These are phyloP conservation scores for Fusarium tjaetaba DNA, from an alignment of 2,329 filamentous ascomycete species.

Conservation along the genomic window DNA sequence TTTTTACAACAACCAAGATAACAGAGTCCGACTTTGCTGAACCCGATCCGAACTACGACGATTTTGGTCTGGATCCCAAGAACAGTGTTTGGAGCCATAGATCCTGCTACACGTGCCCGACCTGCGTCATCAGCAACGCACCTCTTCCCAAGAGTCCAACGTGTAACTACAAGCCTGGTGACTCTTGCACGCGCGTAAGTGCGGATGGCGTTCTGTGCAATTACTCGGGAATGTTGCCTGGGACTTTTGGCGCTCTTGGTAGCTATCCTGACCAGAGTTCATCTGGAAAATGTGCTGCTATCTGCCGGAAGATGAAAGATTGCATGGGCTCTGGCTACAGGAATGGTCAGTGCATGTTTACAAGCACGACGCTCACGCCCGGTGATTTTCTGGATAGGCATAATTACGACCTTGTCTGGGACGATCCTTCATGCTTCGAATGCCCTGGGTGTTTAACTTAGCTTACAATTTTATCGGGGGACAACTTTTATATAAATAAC, in stretches of 20 bases:
- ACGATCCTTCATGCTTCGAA: background rate
- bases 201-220: background rate
- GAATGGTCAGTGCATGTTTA: background rate
- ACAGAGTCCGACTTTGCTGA: background rate
- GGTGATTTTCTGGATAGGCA: background rate
- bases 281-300: background rate
- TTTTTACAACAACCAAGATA: background rate
- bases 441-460: background rate
- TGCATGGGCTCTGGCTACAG: background rate
- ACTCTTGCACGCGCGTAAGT: background rate
- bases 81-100: slow-evolving; percentile 9
- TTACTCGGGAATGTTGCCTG: background rate
- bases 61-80: background rate
- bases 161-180: background rate
- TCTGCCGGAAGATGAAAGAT: background rate
- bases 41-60: background rate
- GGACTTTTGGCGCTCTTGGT: background rate
- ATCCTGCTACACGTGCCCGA: slow-evolving; percentile 6
- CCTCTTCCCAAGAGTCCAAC: slow-evolving; percentile 1
- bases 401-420: background rate
- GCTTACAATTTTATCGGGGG: too few relatives aligned
- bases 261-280: background rate
- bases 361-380: too few relatives aligned
- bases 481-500: too few relatives aligned
- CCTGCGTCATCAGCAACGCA: background rate